These are phyloP conservation scores for Gnetum montanum DNA, from an alignment of 75 land plant species.

Conservation along the genomic window DNA sequence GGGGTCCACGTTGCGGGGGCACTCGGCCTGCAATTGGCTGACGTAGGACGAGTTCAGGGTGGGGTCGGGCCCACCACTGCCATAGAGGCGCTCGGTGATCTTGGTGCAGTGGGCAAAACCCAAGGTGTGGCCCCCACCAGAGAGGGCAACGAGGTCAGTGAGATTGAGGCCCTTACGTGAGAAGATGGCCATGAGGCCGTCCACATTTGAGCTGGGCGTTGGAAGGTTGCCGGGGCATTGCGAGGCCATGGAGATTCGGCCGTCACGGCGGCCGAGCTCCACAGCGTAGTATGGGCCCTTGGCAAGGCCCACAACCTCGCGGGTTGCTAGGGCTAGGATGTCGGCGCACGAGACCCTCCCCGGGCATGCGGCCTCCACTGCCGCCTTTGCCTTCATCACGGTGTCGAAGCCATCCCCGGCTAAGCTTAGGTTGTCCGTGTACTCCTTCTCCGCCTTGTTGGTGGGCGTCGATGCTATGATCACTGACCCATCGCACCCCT, in stretches of 20 bases:
- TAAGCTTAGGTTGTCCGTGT: conserved; percentile 50
- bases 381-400: conserved; percentile 65
- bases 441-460: conserved; percentile 66
- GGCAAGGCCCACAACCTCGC: conserved; percentile 16
- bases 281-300: conserved; percentile 43
- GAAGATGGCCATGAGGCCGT: conserved; percentile 28
- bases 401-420: conserved; percentile 90
- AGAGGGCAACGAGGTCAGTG: conserved; percentile 53
- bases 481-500: conserved; percentile 77
- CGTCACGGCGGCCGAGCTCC: conserved; percentile 42
- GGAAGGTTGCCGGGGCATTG: conserved; percentile 32
- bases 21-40: conserved; percentile 18
- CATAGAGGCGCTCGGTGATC: conserved; percentile 31
- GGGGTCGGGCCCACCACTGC: conserved; percentile 31
- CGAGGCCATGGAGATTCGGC: conserved; percentile 27
- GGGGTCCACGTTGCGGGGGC: conserved; percentile 59
- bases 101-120: conserved; percentile 46
- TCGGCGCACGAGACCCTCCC: conserved; percentile 28
- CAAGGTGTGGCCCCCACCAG: conserved; percentile 51
- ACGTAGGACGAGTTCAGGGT: conserved; percentile 45
- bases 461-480: conserved; percentile 31
- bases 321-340: conserved; percentile 15
- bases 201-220: conserved; percentile 19
- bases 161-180: conserved; percentile 20
- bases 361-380: conserved; percentile 40